These are phyloP conservation scores for Trichoderma cornu-damae DNA, from an alignment of 2,329 filamentous ascomycete genomes.

Conservation along the genomic window DNA sequence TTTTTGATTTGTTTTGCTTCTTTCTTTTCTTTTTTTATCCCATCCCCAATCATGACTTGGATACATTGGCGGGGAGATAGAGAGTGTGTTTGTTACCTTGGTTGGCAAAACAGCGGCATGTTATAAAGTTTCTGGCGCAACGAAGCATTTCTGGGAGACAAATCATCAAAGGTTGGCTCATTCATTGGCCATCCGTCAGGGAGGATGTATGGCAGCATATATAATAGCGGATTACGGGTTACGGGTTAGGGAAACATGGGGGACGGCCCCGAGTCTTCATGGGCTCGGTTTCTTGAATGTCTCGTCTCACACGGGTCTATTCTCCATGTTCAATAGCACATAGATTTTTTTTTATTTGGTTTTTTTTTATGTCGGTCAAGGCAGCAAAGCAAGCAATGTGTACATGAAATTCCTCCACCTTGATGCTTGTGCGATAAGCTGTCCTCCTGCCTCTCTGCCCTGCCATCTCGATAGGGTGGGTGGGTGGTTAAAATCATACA, in stretches of 20 bases:
- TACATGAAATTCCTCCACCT: not conserved
- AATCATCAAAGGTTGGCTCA: not conserved
- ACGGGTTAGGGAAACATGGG: not conserved
- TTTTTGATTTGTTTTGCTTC: not conserved
- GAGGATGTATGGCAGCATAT: not conserved
- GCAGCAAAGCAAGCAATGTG: too few species aligned
- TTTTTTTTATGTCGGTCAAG: not conserved
- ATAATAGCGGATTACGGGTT: not conserved
- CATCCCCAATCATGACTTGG: not conserved
- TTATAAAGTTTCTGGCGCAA: not conserved
- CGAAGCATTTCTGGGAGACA: not conserved
- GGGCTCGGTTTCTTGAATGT: not conserved
- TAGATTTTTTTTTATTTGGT: not conserved
- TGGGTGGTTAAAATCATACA: not conserved
- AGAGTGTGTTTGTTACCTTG: not conserved
- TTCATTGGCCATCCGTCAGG: not conserved
- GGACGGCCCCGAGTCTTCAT: not conserved
- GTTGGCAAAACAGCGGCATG: not conserved
- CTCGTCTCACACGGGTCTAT: too few species aligned
- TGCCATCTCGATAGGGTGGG: too few species aligned
- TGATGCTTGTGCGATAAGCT: not conserved
- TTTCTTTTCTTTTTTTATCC: not conserved
- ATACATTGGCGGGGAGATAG: not conserved
- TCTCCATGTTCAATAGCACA: not conserved
- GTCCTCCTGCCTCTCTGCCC: too few species aligned